phyloP scores from a whole-genome alignment of 805 yeast genomes.

The Myxozyma neglecta region DNA sequence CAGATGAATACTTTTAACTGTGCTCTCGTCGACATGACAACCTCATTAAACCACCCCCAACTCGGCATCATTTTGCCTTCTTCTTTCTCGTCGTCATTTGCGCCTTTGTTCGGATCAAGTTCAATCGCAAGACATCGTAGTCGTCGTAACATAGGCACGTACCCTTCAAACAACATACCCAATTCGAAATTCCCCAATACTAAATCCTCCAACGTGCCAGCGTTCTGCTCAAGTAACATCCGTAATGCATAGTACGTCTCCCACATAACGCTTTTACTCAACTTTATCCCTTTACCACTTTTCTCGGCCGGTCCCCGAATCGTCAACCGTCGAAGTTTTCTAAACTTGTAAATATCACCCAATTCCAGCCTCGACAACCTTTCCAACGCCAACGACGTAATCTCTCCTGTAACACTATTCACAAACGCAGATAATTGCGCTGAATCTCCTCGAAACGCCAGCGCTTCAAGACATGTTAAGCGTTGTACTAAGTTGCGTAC shows the following conservation, averaged over 20 bases:
- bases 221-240: slow-evolving; percentile 30
- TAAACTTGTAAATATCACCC: slow-evolving; percentile 27
- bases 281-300: neutral
- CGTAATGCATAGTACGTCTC: slow-evolving; percentile 28
- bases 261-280: slow-evolving; percentile 27
- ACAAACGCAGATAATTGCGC: slow-evolving; percentile 28
- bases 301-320: slow-evolving; percentile 12
- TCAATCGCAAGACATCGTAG: slow-evolving; percentile 18
- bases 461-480: slow-evolving; percentile 17
- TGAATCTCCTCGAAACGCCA: slow-evolving; percentile 27
- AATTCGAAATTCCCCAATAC: slow-evolving; percentile 22
- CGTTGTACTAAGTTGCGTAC: slow-evolving; percentile 23
- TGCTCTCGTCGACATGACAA: slow-evolving; percentile 8
- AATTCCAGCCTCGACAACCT: slow-evolving; percentile 22
- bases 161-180: slow-evolving; percentile 27
- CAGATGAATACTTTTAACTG: slow-evolving; percentile 16
- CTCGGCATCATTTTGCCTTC: neutral
- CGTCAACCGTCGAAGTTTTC: slow-evolving; percentile 18
- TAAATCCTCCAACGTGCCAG: slow-evolving; percentile 23
- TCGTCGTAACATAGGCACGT: slow-evolving; percentile 22
- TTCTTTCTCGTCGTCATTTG: neutral
- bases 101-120: slow-evolving; percentile 8
- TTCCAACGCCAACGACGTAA: slow-evolving; percentile 18
- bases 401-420: slow-evolving; percentile 9
- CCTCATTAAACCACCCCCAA: slow-evolving; percentile 26